Base-by-base conservation (phyloP, 2,329 filamentous ascomycete species). In the Didymella pinodella region DNA sequence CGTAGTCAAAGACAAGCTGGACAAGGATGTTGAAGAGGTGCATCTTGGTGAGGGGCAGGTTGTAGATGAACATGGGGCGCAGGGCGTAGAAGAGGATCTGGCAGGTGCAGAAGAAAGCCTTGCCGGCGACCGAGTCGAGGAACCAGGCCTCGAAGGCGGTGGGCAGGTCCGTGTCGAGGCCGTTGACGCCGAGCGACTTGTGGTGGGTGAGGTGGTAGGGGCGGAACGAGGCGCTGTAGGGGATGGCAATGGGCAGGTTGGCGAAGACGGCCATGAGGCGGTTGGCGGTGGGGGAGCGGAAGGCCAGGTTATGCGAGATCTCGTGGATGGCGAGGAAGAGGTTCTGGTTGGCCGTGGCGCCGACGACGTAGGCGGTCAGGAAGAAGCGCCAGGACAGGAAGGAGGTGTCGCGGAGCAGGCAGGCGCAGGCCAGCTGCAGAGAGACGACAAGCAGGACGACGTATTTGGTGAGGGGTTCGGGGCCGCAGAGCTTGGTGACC, bases 71-170 rank as follows among this genome's bases (percentile, higher is more conserved):
- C 90, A 98, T 97, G 61, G 95, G 95, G 16, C 95, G 91, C 49
- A 99, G 80, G 71, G 95, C 95, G 82, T 99, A 99, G 85, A 99
- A 99, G 76, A 99, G 86, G 78, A 99, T 97, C 80, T 99, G 95
- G 82, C 97, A 99, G 67, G 95, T 99, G 82, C 91, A 94, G 85
- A 99, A 99, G 83, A 99, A 99, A 66, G 95, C 90, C 81, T 99
- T 99, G 77, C 95, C 95, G 18, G 94, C 86, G 69, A 99, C 89
- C 7, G 93, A 97, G 82, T 99, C 91, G 71, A 99, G 89, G 77
- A 99, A 90, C 75, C 96, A 80, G 63, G 93, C 94, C 82, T 99
- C 95, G 49, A 97, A 79, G 48, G 91, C 88, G 18, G 95, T 98
- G 25, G 95, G 95, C 28, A 99, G 88, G 75, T 99, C 95, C 44